Evolutionary conservation across 2,329 filamentous ascomycete genomes (phyloP), one percentile per base, ranked within the genome.

Genomic region (Blastomyces percursus): DNA sequence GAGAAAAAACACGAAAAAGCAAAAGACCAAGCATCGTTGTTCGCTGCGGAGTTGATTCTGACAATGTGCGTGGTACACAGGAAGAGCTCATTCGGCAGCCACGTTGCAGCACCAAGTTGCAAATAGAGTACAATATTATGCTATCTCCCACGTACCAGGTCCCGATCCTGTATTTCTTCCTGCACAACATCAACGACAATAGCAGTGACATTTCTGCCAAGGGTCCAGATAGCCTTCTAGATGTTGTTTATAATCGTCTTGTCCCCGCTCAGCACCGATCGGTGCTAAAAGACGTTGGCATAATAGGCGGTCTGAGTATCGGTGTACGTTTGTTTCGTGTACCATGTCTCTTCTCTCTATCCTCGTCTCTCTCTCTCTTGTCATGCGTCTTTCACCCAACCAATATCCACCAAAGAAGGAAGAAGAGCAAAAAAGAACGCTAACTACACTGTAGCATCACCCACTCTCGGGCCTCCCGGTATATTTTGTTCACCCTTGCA

Each of bases 401-500:
- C 65, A 69, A 69, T 63, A 66, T 61, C 68, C 35, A 61, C 67
- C 64, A 69, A 69, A 63, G 27, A 32, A 54, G 14, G 8, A 54
- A 56, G 32, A 38, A 42, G n/a, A 70, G 14, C 68, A 72, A 75
- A 73, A 77, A 75, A 67, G 67, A 69, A 69, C 51, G 60, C 48
- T 55, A 61, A 56, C 54, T 19, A 35, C 27, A 16, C 38, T 61
- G 55, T 55, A 93, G 85, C 86, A 95, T 75, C 91, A 97, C 80
- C 93, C 94, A 60, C 76, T 89, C 64, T 90, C 86, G 63, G 88
- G 88, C 61, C 75, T 86, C 63, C 90, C 91, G 50, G 84, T 86
- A 59, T 96, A 93, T 75, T 96, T 96, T 75, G 82, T 97, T 69
- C 94, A 99, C 77, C 93, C 94, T 30, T 97, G 94, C 76, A 85